These are phyloP conservation scores for Colletotrichum ledebouriae DNA, from an alignment of 2,329 filamentous ascomycete species.

Conservation along the genomic window DNA sequence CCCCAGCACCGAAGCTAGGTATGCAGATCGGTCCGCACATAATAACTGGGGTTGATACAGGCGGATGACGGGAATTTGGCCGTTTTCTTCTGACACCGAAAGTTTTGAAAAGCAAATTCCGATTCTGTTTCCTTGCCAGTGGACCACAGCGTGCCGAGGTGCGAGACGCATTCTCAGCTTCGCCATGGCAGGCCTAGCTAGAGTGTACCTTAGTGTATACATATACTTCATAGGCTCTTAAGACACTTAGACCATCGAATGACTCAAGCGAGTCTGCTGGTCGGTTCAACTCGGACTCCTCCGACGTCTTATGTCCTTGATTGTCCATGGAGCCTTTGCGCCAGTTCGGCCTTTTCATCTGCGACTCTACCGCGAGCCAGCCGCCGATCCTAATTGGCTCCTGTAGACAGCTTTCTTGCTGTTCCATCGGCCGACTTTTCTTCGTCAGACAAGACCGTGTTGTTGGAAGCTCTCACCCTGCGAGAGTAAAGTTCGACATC, in stretches of 20 bases:
- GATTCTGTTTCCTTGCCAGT: conserved; percentile 1
- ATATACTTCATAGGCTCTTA: neutral
- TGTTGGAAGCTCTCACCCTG: conserved; percentile 67
- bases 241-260: conserved; percentile 22
- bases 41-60: neutral
- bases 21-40: conserved; percentile 3
- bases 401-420: conserved; percentile 4
- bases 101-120: conserved; percentile 36
- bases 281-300: conserved; percentile 38
- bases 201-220: conserved; percentile 5
- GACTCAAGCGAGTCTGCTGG: conserved; percentile 10
- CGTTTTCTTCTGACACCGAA: conserved; percentile 34
- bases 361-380: too few relatives aligned
- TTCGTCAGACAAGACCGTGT: conserved; percentile 63
- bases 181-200: conserved; percentile 16
- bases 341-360: too few relatives aligned
- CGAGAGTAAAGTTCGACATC: conserved; percentile 67
- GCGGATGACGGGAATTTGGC: conserved; percentile 13
- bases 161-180: conserved; percentile 19
- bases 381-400: conserved; percentile 15
- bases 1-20: neutral
- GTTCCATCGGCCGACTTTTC: conserved; percentile 53
- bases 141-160: conserved; percentile 12
- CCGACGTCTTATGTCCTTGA: conserved; percentile 27
- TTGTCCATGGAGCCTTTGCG: neutral